These are phyloP conservation scores for Medicago ruthenica DNA, from an alignment of 306 rosid genomes.

Conservation along the genomic window DNA sequence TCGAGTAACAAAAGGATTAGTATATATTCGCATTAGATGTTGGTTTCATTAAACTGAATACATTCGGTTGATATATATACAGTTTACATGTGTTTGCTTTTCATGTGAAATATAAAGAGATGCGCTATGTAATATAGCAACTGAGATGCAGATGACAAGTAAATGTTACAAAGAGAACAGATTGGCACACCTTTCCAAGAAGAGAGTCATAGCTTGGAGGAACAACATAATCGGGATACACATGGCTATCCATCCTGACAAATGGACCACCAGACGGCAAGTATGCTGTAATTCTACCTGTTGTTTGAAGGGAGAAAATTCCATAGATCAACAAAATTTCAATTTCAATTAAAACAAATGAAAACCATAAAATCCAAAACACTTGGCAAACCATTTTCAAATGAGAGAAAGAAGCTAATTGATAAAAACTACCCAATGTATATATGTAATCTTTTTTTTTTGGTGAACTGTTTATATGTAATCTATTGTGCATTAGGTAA, in stretches of 20 bases:
- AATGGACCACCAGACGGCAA: conserved; percentile 98
- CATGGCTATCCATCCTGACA: conserved; percentile 99
- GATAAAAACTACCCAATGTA: conserved; percentile 10
- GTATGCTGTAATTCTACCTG: conserved; percentile 97
- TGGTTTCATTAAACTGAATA: conserved; percentile 6
- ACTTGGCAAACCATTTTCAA: conserved; percentile 21
- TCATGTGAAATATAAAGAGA: conserved; percentile 24
- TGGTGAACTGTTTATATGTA: too few species aligned
- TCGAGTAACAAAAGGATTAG: conserved; percentile 18
- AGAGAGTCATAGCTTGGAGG: conserved; percentile 99
- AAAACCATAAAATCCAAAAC: conserved; percentile 21
- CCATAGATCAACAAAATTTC: not conserved
- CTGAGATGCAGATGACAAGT: conserved; percentile 23
- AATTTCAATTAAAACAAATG: not conserved
- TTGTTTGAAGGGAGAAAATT: conserved; percentile 41
- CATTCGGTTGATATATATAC: not conserved
- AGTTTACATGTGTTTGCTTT: conserved; percentile 29
- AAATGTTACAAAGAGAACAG: conserved; percentile 27
- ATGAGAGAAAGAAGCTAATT: conserved; percentile 23
- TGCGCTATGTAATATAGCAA: conserved; percentile 29
- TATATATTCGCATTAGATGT: conserved; percentile 18
- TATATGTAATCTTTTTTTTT: not conserved
- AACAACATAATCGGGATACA: conserved; percentile 95
- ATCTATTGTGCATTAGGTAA: conserved; percentile 10
- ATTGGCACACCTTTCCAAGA: conserved; percentile 77